phyloP scores from a whole-genome alignment of 2,329 filamentous ascomycete species.

The Septoria linicola region DNA sequence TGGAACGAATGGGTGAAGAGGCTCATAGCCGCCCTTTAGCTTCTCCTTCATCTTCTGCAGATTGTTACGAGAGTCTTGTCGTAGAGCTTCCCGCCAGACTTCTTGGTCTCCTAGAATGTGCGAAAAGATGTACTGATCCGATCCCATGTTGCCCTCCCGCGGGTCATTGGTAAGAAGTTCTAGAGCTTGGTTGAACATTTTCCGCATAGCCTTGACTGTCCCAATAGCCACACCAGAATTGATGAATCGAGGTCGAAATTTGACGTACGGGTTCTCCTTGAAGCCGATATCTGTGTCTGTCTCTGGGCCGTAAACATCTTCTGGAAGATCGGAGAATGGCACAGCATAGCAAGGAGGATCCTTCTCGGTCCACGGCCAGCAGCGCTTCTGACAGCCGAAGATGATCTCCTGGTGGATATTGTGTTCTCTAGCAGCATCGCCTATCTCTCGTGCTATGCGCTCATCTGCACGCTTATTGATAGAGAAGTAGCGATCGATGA shows the following conservation, averaged over 20 bases:
- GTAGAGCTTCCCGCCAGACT: constrained; percentile 35
- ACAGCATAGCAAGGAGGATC: constrained; percentile 55
- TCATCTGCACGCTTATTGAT: constrained; percentile 46
- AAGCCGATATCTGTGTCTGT: constrained; percentile 51
- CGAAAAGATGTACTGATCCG: constrained; percentile 40
- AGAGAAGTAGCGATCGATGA: constrained; percentile 49
- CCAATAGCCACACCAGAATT: constrained; percentile 30
- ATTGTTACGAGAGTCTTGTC: constrained; percentile 39
- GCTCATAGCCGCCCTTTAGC: constrained; percentile 16
- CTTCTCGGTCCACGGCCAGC: constrained; percentile 44
- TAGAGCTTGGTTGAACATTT: constrained; percentile 36
- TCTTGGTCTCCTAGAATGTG: constrained; percentile 37
- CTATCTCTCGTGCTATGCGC: constrained; percentile 45
- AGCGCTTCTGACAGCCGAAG: constrained; percentile 57
- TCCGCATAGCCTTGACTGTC: constrained; percentile 30
- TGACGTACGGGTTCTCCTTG: constrained; percentile 36
- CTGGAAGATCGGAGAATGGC: constrained; percentile 52
- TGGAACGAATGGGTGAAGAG: constrained; percentile 18
- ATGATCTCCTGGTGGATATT: constrained; percentile 55
- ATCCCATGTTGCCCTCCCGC: constrained; percentile 31
- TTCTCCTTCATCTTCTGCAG: constrained; percentile 15
- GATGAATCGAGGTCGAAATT: constrained; percentile 47
- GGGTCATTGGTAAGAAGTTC: constrained; percentile 27
- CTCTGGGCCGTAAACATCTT: constrained; percentile 49
- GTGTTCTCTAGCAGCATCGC: constrained; percentile 17